Conservation (phyloP, 2,329 filamentous ascomycete genomes). For the Knoxdaviesia capensis region DNA sequence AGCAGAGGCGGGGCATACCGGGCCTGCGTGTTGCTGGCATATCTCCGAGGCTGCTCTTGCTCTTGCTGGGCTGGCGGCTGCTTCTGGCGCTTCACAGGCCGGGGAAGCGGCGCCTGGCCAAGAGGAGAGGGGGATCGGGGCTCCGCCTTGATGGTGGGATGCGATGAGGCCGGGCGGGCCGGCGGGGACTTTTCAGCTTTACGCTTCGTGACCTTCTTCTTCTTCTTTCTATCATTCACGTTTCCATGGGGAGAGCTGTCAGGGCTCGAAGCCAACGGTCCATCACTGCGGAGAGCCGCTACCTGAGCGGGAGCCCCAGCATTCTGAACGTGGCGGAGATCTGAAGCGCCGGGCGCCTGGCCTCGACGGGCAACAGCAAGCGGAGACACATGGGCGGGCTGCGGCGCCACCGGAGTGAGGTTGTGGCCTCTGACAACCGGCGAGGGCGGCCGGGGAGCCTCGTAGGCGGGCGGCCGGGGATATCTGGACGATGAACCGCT, state of each 20-base stretch:
- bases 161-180: conserved; percentile 23
- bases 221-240: conserved; percentile 25
- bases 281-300: conserved; percentile 31
- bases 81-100: conserved; percentile 34
- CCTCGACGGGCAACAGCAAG: conserved; percentile 15
- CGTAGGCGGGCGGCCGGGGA: conserved; percentile 6
- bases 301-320: conserved; percentile 28
- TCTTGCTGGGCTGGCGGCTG: too few relatives aligned
- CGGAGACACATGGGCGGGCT: conserved; percentile 49
- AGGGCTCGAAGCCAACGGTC: conserved; percentile 28
- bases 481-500: neutral
- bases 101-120: conserved; percentile 26
- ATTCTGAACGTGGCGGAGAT: conserved; percentile 11
- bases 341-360: conserved; percentile 3
- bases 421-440: conserved; percentile 55
- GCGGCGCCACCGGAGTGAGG: conserved; percentile 52
- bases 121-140: conserved; percentile 43
- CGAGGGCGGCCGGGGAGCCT: conserved; percentile 20
- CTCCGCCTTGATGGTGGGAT: conserved; percentile 41
- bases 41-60: too few relatives aligned
- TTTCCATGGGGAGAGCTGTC: conserved; percentile 38
- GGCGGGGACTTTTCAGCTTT: conserved; percentile 23
- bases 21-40: too few relatives aligned
- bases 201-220: conserved; percentile 30
- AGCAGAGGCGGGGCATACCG: too few relatives aligned